phyloP scores from a whole-genome alignment of 2,329 filamentous ascomycete genomes.

The Ophioceras dolichostomum region DNA sequence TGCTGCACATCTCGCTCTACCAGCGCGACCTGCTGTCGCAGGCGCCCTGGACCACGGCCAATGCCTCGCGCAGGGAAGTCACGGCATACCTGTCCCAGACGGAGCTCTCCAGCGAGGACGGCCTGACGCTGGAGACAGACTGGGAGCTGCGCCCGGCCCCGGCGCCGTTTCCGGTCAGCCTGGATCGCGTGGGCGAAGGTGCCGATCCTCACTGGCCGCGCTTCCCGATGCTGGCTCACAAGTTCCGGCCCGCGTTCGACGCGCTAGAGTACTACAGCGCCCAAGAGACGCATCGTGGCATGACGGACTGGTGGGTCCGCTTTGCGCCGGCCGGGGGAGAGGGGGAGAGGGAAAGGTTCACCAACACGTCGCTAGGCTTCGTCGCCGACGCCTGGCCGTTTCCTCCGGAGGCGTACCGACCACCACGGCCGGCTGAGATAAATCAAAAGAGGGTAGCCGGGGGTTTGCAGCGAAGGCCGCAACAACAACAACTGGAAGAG shows the following conservation, averaged over 20 bases:
- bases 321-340: constrained; percentile 43
- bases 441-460: too few relatives aligned
- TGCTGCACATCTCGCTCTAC: constrained; percentile 27
- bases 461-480: too few relatives aligned
- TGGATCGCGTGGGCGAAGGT: constrained; percentile 1
- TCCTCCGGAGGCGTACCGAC: constrained; percentile 40
- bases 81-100: constrained; percentile 27
- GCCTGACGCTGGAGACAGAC: constrained; percentile 15
- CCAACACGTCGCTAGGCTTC: constrained; percentile 50
- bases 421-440: constrained; percentile 9
- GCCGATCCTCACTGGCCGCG: constrained; percentile 17
- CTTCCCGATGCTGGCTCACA: constrained; percentile 2
- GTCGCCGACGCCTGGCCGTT: constrained; percentile 59
- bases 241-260: constrained; percentile 13
- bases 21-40: constrained; percentile 21
- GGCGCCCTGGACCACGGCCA: constrained; percentile 21
- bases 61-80: constrained; percentile 16
- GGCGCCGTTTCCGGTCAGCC: neutral
- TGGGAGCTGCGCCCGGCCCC: constrained; percentile 10
- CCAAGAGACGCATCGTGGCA: constrained; percentile 10
- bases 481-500: too few relatives aligned
- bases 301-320: constrained; percentile 56
- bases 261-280: constrained; percentile 20
- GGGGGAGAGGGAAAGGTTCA: constrained; percentile 56
- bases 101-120: constrained; percentile 17